Evolutionary conservation across 148 eudicot genomes (phyloP).

Genomic region (Vaccinium vitisidaea): DNA sequence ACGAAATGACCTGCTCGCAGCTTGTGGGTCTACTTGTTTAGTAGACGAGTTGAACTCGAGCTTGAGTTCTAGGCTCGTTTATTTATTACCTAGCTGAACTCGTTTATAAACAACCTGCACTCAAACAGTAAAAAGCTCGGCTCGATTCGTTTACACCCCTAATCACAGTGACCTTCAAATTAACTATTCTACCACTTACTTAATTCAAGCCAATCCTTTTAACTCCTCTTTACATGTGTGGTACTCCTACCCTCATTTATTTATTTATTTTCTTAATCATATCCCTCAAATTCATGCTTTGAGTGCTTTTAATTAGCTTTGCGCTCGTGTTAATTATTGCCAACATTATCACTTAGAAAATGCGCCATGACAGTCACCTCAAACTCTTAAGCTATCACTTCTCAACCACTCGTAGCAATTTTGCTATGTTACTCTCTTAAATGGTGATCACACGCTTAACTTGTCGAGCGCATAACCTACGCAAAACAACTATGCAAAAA

Average conservation of each 20-base stretch:
- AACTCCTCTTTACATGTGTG: neutral
- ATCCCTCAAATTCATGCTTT: neutral
- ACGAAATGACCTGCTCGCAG: no score
- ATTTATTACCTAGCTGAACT: no score
- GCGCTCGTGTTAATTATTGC: neutral
- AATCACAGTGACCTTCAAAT: neutral
- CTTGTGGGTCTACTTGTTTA: no score
- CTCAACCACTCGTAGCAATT: no score
- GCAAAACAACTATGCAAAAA: neutral
- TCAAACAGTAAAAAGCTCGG: no score
- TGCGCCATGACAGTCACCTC: neutral
- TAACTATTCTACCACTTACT: neutral
- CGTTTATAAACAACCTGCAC: no score
- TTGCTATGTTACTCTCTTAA: no score
- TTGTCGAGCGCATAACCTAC: neutral
- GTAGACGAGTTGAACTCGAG: no score
- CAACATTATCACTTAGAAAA: neutral
- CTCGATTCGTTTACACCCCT: no score
- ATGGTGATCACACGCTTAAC: no score
- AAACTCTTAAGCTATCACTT: neutral
- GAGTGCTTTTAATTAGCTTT: neutral
- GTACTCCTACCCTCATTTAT: neutral
- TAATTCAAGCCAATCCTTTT: neutral
- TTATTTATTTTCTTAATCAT: no score
- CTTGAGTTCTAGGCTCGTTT: no score